Percentiles rank a stretch among this genome's conserved stretches.
Conservation (phyloP, 164 flowering plant genomes). For the Macadamia integrifolia region DNA sequence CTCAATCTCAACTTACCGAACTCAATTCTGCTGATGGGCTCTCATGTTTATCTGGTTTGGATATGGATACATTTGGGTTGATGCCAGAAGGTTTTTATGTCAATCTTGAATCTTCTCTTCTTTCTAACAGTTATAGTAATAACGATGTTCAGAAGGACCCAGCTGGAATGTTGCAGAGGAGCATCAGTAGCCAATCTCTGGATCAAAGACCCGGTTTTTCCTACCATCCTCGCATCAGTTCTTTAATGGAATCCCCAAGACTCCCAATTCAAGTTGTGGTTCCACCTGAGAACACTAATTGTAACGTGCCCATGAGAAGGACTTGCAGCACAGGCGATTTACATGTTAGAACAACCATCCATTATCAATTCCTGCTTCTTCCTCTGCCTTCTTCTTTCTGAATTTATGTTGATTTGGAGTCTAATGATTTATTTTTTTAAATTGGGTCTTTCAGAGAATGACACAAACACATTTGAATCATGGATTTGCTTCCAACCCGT, state of each 20-base stretch:
- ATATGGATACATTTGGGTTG: constrained; percentile 21
- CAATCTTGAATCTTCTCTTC: constrained; percentile 17
- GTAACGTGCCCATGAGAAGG: constrained; percentile 48
- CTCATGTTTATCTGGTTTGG: constrained; percentile 18
- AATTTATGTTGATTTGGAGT: neutral
- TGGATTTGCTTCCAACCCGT: constrained; percentile 33
- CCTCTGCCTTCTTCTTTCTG: neutral
- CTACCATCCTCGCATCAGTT: constrained; percentile 37
- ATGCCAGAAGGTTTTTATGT: constrained; percentile 33
- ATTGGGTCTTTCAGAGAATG: constrained; percentile 20
- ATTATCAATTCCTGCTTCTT: neutral
- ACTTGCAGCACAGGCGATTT: constrained; percentile 84
- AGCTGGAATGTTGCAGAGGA: constrained; percentile 51
- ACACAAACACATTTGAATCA: constrained; percentile 16
- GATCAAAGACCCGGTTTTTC: constrained; percentile 27
- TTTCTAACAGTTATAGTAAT: constrained; percentile 7
- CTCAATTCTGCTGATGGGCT: constrained; percentile 16
- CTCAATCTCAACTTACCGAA: constrained; percentile 9
- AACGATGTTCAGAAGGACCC: constrained; percentile 4
- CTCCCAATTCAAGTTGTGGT: constrained; percentile 26
- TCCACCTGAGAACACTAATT: constrained; percentile 33
- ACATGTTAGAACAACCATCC: constrained; percentile 33
- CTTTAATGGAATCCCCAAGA: constrained; percentile 28
- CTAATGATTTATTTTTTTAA: neutral
- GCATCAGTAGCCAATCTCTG: constrained; percentile 54